Conservation (phyloP, 805 yeast species). For the Candida verbasci region DNA sequence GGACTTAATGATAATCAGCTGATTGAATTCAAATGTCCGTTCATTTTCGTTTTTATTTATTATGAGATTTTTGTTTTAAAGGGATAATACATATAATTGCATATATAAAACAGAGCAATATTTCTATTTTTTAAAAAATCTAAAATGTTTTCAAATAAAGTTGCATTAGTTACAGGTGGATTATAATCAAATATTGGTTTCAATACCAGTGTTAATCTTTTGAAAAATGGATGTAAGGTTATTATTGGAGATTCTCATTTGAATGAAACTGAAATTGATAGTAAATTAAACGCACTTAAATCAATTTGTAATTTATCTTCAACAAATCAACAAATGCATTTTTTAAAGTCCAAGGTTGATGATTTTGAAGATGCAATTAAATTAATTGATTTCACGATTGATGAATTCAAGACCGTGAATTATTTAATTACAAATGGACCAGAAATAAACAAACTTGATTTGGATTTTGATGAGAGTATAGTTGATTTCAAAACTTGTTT, state of each 20-base stretch:
- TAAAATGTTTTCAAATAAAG: slow-evolving; percentile 9
- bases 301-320: slow-evolving; percentile 5
- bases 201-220: slow-evolving; percentile 12
- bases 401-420: slow-evolving; percentile 8
- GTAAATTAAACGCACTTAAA: slow-evolving; percentile 6
- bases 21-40: too few relatives aligned
- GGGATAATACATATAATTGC: not conserved
- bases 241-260: slow-evolving; percentile 12
- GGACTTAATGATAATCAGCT: too few relatives aligned
- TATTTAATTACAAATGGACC: slow-evolving; percentile 14
- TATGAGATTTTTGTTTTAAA: too few relatives aligned
- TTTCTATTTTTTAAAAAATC: too few relatives aligned
- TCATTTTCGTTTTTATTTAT: too few relatives aligned
- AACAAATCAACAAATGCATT: slow-evolving; percentile 6
- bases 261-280: slow-evolving; percentile 5
- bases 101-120: too few relatives aligned
- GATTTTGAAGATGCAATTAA: slow-evolving; percentile 8
- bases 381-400: slow-evolving; percentile 8
- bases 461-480: slow-evolving; percentile 9
- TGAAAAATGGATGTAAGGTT: slow-evolving; percentile 15
- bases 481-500: not conserved
- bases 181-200: slow-evolving; percentile 15
- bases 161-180: slow-evolving; percentile 16
- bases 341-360: slow-evolving; percentile 9
- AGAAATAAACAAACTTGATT: slow-evolving; percentile 11